Base-by-base conservation (phyloP, 2,329 filamentous ascomycete genomes). In the Cercospora zeae-maydis region DNA sequence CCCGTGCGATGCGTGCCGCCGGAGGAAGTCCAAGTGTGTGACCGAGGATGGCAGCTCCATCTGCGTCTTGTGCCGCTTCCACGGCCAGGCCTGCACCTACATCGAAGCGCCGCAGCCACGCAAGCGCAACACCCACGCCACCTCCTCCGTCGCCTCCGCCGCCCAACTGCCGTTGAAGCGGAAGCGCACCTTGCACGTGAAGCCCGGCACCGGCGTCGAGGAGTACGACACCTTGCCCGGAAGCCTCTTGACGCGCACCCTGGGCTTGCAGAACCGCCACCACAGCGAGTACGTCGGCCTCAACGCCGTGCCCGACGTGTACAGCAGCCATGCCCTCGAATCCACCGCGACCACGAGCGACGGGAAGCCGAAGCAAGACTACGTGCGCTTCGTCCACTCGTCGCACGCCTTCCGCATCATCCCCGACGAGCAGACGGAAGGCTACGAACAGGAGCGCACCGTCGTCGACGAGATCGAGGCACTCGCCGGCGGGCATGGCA, bases 391-490 rank as follows among this genome's bases (percentile, higher is more conserved):
- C 76, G 89, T 92, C 69, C 89, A 89, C 78, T 85, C 90, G 59
- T 75, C 84, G 75, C 88, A 91, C 74, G 91, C 88, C 45, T 93
- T 93, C 78, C 82, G 92, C 69, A 86, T 92, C 81, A 79, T 92
- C 61, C 88, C 89, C 58, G 69, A 72, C 34, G 63, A 63, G 6
- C 63, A 66, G n/a, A 73, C 67, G 1, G 36, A 62, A 27, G 68
- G 66, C 45, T 67, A 66, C 34, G 67, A 69, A 33, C 67, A 66
- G 47, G 70, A 71, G 33, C 63, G 52, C 7, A 63, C 58, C n/a
- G 88, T 91, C 71, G 78, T 83, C 61, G 88, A 91, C 67, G 85
- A 86, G 65, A 86, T 95, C 69, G 89, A 93, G 76, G 82, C 81
- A 37, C 79, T 90, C 27, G 88, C 93, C 16, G 81, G 84, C 11